Evolutionary conservation across 148 eudicot species (phyloP).

Genomic region (Silene conica): DNA sequence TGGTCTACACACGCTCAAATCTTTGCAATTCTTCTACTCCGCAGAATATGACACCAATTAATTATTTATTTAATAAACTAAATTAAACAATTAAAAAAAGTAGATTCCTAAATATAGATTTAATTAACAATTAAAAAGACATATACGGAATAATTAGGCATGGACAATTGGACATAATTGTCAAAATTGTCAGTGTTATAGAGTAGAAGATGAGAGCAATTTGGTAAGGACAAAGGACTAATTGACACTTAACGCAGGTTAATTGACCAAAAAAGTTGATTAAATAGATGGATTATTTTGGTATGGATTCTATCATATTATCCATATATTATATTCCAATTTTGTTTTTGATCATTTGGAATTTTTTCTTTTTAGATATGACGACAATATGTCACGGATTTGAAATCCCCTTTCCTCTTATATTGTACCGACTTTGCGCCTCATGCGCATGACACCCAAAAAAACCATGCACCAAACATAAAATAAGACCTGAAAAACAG

Average conservation of each 20-base stretch:
- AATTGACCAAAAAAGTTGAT: background rate
- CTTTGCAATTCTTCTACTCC: background rate
- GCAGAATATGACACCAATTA: background rate
- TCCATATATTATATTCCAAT: too few species aligned
- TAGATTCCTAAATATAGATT: background rate
- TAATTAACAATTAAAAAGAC: too few species aligned
- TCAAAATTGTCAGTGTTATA: background rate
- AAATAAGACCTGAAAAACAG: too few species aligned
- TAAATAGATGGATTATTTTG: background rate
- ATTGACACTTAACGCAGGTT: background rate
- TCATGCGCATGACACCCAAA: too few species aligned
- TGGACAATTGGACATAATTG: background rate
- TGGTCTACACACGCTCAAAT: constrained; percentile 14
- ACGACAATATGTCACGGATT: too few species aligned
- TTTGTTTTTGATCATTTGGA: background rate
- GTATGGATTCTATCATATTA: background rate
- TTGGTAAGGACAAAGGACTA: background rate
- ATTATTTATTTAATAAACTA: background rate
- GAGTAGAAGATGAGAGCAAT: background rate
- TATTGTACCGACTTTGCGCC: too few species aligned
- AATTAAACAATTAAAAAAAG: background rate
- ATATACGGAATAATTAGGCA: background rate
- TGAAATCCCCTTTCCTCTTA: too few species aligned
- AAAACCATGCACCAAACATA: too few species aligned
- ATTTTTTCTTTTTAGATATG: too few species aligned